phyloP scores from a whole-genome alignment of 1,139 yeast genomes.

The Taphrina pruni region DNA sequence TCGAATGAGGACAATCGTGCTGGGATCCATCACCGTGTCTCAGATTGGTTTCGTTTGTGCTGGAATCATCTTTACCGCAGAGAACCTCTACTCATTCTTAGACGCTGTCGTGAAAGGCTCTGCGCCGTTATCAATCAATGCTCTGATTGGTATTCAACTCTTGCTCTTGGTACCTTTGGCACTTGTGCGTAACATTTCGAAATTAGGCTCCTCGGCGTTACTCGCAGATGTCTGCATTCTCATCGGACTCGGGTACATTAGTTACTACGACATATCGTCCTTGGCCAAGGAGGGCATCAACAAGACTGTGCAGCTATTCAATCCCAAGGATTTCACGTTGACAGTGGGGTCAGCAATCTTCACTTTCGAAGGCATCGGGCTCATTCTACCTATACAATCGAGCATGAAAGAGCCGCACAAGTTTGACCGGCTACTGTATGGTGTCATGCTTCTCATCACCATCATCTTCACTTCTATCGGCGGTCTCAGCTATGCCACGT shows the following conservation, averaged over 20 bases:
- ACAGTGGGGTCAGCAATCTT: conserved; percentile 74
- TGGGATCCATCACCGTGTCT: conserved; percentile 78
- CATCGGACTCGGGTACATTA: conserved; percentile 79
- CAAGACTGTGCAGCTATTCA: conserved; percentile 63
- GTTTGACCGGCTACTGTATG: conserved; percentile 70
- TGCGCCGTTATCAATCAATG: conserved; percentile 26
- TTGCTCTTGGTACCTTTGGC: conserved; percentile 78
- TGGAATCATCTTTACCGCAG: conserved; percentile 89
- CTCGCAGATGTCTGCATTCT: conserved; percentile 87
- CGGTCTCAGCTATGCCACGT: conserved; percentile 79
- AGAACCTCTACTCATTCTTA: conserved; percentile 70
- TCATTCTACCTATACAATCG: conserved; percentile 91
- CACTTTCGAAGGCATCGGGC: conserved; percentile 95
- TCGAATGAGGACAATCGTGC: conserved; percentile 69
- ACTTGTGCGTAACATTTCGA: conserved; percentile 84
- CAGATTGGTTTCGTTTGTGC: conserved; percentile 96
- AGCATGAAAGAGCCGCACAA: conserved; percentile 84
- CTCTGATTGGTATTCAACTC: conserved; percentile 60
- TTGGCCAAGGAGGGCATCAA: conserved; percentile 65
- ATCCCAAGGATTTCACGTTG: conserved; percentile 57
- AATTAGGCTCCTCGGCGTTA: conserved; percentile 85
- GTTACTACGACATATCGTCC: conserved; percentile 69
- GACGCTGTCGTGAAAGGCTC: conserved; percentile 51
- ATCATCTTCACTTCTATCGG: conserved; percentile 79
- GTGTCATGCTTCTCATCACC: conserved; percentile 79